These are phyloP conservation scores for Gloeophyllum trabeum DNA, from an alignment of 768 basidiomycete species.

Conservation along the genomic window DNA sequence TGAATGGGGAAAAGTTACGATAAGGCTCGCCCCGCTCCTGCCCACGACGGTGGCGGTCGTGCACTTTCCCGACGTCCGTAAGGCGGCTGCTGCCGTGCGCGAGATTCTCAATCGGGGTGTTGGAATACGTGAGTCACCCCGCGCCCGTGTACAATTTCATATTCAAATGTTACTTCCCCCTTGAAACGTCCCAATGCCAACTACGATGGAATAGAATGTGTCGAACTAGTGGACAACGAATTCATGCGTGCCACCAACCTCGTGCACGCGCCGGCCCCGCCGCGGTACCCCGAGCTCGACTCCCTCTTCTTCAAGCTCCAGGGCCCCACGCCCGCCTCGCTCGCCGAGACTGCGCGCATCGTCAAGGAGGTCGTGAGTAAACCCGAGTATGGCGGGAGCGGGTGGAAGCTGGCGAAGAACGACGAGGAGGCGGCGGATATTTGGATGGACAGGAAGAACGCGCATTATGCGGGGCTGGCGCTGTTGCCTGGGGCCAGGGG, in stretches of 20 bases:
- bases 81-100: slow-evolving; percentile 63
- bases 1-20: slow-evolving; percentile 55
- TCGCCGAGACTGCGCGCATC: slow-evolving; percentile 50
- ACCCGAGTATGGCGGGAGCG: slow-evolving; percentile 43
- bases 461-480: slow-evolving; percentile 42
- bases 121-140: slow-evolving; percentile 50
- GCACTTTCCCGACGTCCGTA: slow-evolving; percentile 67
- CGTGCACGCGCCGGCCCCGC: slow-evolving; percentile 34
- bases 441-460: slow-evolving; percentile 71
- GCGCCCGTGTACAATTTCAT: slow-evolving; percentile 1
- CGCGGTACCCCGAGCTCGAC: slow-evolving; percentile 51
- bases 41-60: slow-evolving; percentile 79
- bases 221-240: slow-evolving; percentile 69
- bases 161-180: not conserved
- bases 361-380: slow-evolving; percentile 46
- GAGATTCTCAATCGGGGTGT: slow-evolving; percentile 66
- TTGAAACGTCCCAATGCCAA: not conserved
- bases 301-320: slow-evolving; percentile 85
- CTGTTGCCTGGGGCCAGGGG: slow-evolving; percentile 43
- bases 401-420: slow-evolving; percentile 52
- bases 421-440: slow-evolving; percentile 57
- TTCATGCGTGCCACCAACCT: slow-evolving; percentile 56
- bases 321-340: slow-evolving; percentile 45
- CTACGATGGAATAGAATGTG: slow-evolving; percentile 44
- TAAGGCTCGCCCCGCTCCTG: slow-evolving; percentile 70